phyloP scores from a whole-genome alignment of 176 grass and related monocot genomes.

The Eragrostis curvula region DNA sequence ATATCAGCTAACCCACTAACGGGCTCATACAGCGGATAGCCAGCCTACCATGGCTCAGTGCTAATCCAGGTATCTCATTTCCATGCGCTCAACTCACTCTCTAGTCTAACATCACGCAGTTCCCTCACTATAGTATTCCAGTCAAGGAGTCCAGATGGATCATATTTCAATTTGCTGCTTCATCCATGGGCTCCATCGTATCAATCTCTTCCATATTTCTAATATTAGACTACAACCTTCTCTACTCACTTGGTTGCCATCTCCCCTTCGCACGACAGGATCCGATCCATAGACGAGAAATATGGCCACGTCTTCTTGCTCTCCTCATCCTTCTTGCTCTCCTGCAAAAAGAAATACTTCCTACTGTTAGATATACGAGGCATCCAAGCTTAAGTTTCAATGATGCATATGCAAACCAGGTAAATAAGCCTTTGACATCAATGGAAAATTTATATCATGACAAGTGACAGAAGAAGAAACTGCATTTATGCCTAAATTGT shows the following conservation, averaged over 20 bases:
- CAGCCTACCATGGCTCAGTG: not conserved
- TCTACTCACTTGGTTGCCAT: slow-evolving; percentile 61
- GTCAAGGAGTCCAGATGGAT: not conserved
- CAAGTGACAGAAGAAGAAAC: not conserved
- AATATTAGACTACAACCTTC: slow-evolving; percentile 18
- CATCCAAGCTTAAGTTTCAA: not conserved
- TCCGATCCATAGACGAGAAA: slow-evolving; percentile 70
- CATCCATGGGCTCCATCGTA: not conserved
- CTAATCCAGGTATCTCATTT: slow-evolving; percentile 18
- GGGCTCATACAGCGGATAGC: not conserved
- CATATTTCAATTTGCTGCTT: not conserved
- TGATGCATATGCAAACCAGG: slow-evolving; percentile 8
- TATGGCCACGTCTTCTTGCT: slow-evolving; percentile 71
- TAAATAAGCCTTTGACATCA: not conserved
- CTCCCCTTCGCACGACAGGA: slow-evolving; percentile 64
- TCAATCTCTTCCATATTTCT: slow-evolving; percentile 7
- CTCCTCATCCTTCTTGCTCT: slow-evolving; percentile 75
- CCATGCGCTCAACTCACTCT: not conserved
- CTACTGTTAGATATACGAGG: not conserved
- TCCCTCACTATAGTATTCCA: not conserved
- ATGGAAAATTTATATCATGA: slow-evolving; percentile 2
- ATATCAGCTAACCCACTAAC: slow-evolving; percentile 15
- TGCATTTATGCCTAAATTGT: not conserved
- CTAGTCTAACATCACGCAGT: not conserved
- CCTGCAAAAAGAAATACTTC: slow-evolving; percentile 51